Base-by-base conservation (phyloP, 768 basidiomycete genomes). In the Termitomyces bulborhizus region DNA sequence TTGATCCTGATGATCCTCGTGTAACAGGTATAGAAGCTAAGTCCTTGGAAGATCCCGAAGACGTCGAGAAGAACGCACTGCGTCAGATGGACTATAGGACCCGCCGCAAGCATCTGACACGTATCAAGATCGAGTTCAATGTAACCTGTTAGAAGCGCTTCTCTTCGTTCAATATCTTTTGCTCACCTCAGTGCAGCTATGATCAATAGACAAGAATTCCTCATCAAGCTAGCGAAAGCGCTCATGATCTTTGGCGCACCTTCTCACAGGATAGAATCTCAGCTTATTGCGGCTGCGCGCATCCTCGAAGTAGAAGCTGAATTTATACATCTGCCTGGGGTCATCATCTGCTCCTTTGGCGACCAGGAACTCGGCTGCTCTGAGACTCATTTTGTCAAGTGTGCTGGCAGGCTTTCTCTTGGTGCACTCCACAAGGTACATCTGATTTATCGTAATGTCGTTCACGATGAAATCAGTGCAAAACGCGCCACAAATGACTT, bases 201-300 rank as follows among this genome's bases (percentile, higher is more conserved):
- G 67, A 71, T 88, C 43, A 81, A 86, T 57, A 80, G 95, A 54
- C 93, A 95, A 60, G 82, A 84, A 53, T 98, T 96, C 71, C 71
- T 97, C 34, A 79, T 93, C 66, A 91, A 84, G 65, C 80, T 97
- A 27, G 91, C 93, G 15, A 81, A 86, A 57, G 85, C 90, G 16
- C 76, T 97, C 40, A 94, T 98, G 90, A 85, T 85, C 12, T 95
- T 90, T 65, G 93, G 93, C 4, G 91, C 93, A 16, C 93, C 93
- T 0, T 93, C 91, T 24, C 95, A 98, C 71, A 84, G 95, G 32
- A 90, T 98, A 57, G 93, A 96, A 70, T 87, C 92, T 2, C 94
- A 97, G 67, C 83, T 98, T 39, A 77, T 88, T 32, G 88, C 93
- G 9, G 91, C 91, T 7, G 91, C 94, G 0, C 80, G 85, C 15